Percentiles rank a stretch among this genome's conserved stretches.
Evolutionary conservation across 2,329 filamentous ascomycete species (phyloP).

Genomic region (Verticillium isaacii): DNA sequence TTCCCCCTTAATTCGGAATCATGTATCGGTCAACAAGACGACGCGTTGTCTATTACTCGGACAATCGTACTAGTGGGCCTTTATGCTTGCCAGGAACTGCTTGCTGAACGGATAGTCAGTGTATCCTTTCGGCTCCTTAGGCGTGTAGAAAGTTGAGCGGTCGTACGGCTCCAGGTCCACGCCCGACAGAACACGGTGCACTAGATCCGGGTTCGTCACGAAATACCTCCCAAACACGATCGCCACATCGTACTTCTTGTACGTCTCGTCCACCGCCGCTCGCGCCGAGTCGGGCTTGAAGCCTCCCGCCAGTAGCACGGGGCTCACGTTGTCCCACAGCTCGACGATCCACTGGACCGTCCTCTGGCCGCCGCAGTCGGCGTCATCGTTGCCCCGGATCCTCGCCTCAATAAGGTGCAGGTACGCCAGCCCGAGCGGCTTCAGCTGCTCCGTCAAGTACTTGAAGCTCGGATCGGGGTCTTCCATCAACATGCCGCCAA

Average conservation of each 20-base stretch:
- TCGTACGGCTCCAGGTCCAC: slow-evolving; percentile 21
- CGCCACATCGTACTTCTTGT: slow-evolving; percentile 19
- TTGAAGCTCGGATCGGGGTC: slow-evolving; percentile 55
- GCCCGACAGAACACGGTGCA: slow-evolving; percentile 20
- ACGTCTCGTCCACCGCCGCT: slow-evolving; percentile 16
- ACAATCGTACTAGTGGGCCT: slow-evolving; percentile 11
- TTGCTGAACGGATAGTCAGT: slow-evolving; percentile 18
- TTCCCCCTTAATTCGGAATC: no score
- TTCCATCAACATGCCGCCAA: slow-evolving; percentile 55
- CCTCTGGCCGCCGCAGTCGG: slow-evolving; percentile 20
- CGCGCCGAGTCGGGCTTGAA: slow-evolving; percentile 19
- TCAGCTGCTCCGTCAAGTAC: slow-evolving; percentile 46
- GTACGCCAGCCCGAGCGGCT: slow-evolving; percentile 48
- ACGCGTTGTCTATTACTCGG: no score
- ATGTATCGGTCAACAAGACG: no score
- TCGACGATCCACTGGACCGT: slow-evolving; percentile 21
- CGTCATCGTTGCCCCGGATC: slow-evolving; percentile 33
- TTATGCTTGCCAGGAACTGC: slow-evolving; percentile 13
- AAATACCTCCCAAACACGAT: slow-evolving; percentile 27
- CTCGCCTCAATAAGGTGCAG: slow-evolving; percentile 56
- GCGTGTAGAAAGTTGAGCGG: slow-evolving; percentile 21
- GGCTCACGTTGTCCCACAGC: slow-evolving; percentile 23
- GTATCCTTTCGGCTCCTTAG: slow-evolving; percentile 15
- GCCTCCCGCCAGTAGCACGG: slow-evolving; percentile 25
- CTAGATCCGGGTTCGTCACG: slow-evolving; percentile 28